Percentiles rank a stretch among this genome's conserved stretches.
phyloP scores from a whole-genome alignment of 2,329 filamentous ascomycete genomes.

The Bipolaris bicolor region DNA sequence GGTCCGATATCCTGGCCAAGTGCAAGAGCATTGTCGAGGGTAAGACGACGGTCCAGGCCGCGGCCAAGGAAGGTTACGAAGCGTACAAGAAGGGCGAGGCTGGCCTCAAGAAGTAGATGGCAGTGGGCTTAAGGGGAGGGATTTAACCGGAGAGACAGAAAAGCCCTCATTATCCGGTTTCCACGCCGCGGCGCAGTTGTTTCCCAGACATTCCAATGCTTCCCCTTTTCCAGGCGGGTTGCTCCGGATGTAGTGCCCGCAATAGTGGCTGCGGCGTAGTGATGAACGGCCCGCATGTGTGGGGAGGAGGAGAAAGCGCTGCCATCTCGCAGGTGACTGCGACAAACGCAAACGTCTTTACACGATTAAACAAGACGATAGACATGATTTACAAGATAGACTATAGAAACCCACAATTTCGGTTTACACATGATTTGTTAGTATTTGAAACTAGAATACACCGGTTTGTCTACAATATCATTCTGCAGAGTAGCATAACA shows the following conservation, averaged over 20 bases:
- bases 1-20: slow-evolving; percentile 76
- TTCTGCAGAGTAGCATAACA: not conserved
- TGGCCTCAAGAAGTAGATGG: slow-evolving; percentile 37
- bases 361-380: slow-evolving; percentile 21
- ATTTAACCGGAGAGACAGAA: not conserved
- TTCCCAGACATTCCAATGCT: not conserved
- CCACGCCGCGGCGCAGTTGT: slow-evolving; percentile 6
- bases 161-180: not conserved
- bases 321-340: not conserved
- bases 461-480: not conserved
- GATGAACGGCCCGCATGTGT: not conserved
- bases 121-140: not conserved
- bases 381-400: slow-evolving; percentile 18
- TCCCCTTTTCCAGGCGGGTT: not conserved
- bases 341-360: slow-evolving; percentile 4
- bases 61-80: slow-evolving; percentile 63
- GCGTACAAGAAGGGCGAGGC: slow-evolving; percentile 55
- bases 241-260: not conserved
- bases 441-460: not conserved
- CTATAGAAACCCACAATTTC: slow-evolving; percentile 14
- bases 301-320: not conserved
- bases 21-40: slow-evolving; percentile 78
- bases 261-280: not conserved
- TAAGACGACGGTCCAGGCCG: slow-evolving; percentile 71
- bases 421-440: not conserved